Conservation (phyloP, 2,329 filamentous ascomycete genomes). For the Colletotrichum limetticola region DNA sequence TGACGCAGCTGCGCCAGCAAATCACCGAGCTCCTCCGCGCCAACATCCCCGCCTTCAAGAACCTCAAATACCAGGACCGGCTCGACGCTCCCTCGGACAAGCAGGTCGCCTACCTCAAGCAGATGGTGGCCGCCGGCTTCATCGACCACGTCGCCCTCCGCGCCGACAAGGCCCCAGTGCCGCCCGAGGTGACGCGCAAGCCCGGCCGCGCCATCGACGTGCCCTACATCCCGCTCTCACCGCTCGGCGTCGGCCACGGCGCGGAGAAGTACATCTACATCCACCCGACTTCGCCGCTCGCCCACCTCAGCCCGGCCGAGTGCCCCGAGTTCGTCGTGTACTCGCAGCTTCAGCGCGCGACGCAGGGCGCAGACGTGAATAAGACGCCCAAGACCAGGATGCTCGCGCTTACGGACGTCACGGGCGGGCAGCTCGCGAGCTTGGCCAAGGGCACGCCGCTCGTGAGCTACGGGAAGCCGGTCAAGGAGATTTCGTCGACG, state of each 20-base stretch:
- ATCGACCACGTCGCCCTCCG: slow-evolving; percentile 95
- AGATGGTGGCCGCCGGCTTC: slow-evolving; percentile 92
- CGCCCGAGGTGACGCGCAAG: slow-evolving; percentile 73
- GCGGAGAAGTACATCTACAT: slow-evolving; percentile 81
- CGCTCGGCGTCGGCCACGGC: slow-evolving; percentile 61
- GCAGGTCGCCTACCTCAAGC: slow-evolving; percentile 83
- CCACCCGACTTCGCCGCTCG: slow-evolving; percentile 85
- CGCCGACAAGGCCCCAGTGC: slow-evolving; percentile 82
- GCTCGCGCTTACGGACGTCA: slow-evolving; percentile 86
- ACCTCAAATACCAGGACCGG: slow-evolving; percentile 64
- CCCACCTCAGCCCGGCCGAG: slow-evolving; percentile 74
- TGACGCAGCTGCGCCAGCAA: slow-evolving; percentile 83
- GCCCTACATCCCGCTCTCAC: slow-evolving; percentile 87
- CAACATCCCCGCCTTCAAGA: slow-evolving; percentile 75
- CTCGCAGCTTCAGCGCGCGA: slow-evolving; percentile 80
- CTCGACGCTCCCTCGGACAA: slow-evolving; percentile 70
- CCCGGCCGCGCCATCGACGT: slow-evolving; percentile 91
- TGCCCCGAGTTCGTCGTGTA: slow-evolving; percentile 92
- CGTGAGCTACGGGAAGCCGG: slow-evolving; percentile 86
- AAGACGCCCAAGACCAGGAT: slow-evolving; percentile 82
- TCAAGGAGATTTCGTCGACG: slow-evolving; percentile 76
- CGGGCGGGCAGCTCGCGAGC: slow-evolving; percentile 78
- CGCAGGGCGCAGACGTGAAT: slow-evolving; percentile 60
- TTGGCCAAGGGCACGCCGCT: slow-evolving; percentile 88
- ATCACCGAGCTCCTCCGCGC: slow-evolving; percentile 82